phyloP scores from a whole-genome alignment of 2,329 filamentous ascomycete genomes.

The Niveomyces coronatus region DNA sequence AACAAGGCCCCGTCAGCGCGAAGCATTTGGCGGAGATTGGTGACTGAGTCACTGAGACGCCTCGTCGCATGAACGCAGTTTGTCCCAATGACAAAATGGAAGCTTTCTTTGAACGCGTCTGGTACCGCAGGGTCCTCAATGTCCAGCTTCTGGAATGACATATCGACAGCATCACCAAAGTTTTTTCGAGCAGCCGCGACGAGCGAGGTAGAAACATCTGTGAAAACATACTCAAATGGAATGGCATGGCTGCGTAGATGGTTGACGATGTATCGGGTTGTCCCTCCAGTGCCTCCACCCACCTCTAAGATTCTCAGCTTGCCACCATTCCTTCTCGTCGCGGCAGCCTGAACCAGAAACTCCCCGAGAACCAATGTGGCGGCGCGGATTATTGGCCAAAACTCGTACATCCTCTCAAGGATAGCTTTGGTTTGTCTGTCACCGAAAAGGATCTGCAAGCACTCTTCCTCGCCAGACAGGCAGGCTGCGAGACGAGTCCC shows the following conservation, averaged over 20 bases:
- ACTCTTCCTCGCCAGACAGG: not conserved
- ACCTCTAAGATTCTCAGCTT: not conserved
- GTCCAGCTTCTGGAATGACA: not conserved
- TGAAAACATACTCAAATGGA: not conserved
- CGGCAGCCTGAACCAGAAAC: not conserved
- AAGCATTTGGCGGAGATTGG: constrained; percentile 16
- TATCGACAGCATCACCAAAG: not conserved
- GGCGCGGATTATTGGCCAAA: not conserved
- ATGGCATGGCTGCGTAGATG: not conserved
- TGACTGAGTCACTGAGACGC: not conserved
- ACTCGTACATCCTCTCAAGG: not conserved
- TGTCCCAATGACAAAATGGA: not conserved
- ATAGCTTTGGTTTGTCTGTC: not conserved
- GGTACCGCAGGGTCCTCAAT: not conserved
- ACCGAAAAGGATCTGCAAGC: not conserved
- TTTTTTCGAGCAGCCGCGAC: not conserved
- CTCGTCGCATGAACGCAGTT: constrained; percentile 7
- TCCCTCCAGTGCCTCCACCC: not conserved
- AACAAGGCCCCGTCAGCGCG: constrained; percentile 19
- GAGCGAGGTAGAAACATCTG: not conserved
- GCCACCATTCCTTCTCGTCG: not conserved
- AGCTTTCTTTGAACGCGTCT: not conserved
- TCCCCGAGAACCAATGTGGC: not conserved
- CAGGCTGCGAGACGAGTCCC: not conserved
- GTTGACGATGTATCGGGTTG: not conserved